These are phyloP conservation scores for Clitoria ternatea DNA, from an alignment of 306 rosid genomes.

Conservation along the genomic window DNA sequence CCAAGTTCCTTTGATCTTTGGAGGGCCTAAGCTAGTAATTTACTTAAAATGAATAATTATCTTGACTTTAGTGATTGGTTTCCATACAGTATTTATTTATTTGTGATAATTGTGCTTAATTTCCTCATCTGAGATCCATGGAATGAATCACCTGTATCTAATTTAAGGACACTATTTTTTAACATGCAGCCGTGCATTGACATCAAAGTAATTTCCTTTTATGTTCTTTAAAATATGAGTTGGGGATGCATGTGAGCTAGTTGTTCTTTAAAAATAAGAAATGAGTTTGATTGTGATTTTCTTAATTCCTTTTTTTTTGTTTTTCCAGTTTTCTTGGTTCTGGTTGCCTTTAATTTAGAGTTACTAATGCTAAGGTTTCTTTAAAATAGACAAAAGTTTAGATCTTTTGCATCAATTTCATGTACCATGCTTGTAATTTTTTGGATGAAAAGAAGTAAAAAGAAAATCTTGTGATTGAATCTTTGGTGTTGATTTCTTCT, in stretches of 20 bases:
- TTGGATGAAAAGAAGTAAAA: constrained; percentile 19
- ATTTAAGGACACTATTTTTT: background rate
- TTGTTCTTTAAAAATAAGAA: background rate
- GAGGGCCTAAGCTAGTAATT: background rate
- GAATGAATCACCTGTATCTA: background rate
- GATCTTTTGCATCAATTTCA: background rate
- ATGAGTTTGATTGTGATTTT: constrained; percentile 17
- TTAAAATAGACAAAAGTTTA: background rate
- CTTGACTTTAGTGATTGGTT: background rate
- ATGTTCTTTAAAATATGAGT: background rate
- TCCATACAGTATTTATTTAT: background rate
- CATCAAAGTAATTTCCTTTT: background rate
- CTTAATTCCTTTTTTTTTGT: background rate
- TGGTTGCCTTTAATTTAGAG: constrained; percentile 12
- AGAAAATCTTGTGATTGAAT: constrained; percentile 19
- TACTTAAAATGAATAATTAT: background rate
- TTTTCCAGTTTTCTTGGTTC: constrained; percentile 11
- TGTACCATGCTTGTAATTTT: constrained; percentile 12
- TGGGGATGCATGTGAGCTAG: background rate
- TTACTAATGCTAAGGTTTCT: constrained; percentile 13
- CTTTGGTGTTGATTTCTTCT: constrained; percentile 20
- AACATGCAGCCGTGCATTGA: background rate
- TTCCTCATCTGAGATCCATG: background rate
- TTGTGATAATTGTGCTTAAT: background rate
- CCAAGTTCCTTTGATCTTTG: constrained; percentile 68